Evolutionary conservation across 1,284 basidiomycete species (phyloP).

Genomic region (Mycosarcoma mackinlayi): DNA sequence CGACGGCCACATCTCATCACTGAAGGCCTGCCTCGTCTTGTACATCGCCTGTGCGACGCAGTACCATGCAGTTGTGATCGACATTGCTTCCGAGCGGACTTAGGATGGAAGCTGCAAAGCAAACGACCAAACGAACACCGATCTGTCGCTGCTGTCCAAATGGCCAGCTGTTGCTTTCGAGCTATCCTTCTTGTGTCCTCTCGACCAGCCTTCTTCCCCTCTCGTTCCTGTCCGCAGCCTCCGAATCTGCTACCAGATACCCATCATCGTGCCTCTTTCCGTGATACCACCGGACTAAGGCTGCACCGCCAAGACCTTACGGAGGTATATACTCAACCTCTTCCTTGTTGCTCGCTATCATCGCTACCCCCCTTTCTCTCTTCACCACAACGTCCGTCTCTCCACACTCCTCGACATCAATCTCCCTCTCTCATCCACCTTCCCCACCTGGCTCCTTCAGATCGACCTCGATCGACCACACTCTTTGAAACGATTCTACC

Average conservation of each 20-base stretch:
- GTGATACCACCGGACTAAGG: slow-evolving; percentile 11
- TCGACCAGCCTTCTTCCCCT: background rate
- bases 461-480: slow-evolving; percentile 30
- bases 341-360: slow-evolving; percentile 5
- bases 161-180: background rate
- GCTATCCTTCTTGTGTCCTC: background rate
- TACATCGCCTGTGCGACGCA: slow-evolving; percentile 16
- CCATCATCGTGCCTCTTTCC: too few species aligned
- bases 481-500: slow-evolving; percentile 22
- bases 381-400: slow-evolving; percentile 12
- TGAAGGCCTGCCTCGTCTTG: background rate
- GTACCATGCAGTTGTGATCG: slow-evolving; percentile 24
- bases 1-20: too few species aligned
- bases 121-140: background rate
- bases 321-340: slow-evolving; percentile 40
- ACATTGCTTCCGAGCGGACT: slow-evolving; percentile 51
- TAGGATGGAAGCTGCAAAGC: slow-evolving; percentile 15
- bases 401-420: slow-evolving; percentile 26
- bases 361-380: slow-evolving; percentile 6
- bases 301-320: slow-evolving; percentile 24
- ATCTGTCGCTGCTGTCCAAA: slow-evolving; percentile 2
- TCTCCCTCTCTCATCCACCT: background rate
- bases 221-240: background rate
- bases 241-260: too few species aligned
- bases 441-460: slow-evolving; percentile 5